These are phyloP conservation scores for Phalaenopsis hybrid DNA, from an alignment of 116 monocot genomes.

Conservation along the genomic window DNA sequence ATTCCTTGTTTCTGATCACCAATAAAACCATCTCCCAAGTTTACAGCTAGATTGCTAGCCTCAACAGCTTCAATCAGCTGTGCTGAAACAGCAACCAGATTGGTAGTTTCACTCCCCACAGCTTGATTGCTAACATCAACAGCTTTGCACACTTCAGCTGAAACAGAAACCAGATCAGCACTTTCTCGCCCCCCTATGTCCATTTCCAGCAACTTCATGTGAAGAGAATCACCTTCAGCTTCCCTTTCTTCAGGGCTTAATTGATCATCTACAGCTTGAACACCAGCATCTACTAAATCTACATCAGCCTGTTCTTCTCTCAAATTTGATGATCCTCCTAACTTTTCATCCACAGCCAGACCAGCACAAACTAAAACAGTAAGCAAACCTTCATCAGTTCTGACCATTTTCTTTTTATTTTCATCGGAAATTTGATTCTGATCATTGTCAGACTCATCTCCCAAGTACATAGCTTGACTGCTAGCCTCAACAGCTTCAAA, in stretches of 20 bases:
- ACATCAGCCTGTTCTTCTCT: background rate
- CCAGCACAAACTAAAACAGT: background rate
- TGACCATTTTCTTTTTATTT: background rate
- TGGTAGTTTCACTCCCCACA: background rate
- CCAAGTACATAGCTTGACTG: background rate
- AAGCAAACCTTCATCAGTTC: background rate
- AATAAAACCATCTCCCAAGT: background rate
- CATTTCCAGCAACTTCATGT: background rate
- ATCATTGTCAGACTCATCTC: background rate
- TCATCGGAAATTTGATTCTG: background rate
- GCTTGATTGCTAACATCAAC: background rate
- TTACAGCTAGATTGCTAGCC: background rate
- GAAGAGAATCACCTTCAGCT: background rate
- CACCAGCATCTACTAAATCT: background rate
- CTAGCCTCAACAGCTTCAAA: slow-evolving; percentile 1
- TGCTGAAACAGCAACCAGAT: background rate
- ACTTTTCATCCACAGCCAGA: background rate
- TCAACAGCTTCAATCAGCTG: background rate
- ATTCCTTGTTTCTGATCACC: background rate
- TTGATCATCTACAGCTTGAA: background rate
- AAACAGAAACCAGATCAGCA: background rate
- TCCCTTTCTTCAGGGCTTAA: background rate
- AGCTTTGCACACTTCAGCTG: background rate
- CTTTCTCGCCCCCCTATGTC: background rate
- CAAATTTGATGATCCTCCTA: background rate